These are phyloP conservation scores for Amphirosellinia nigrospora DNA, from an alignment of 495 filamentous ascomycete genomes.

Conservation along the genomic window DNA sequence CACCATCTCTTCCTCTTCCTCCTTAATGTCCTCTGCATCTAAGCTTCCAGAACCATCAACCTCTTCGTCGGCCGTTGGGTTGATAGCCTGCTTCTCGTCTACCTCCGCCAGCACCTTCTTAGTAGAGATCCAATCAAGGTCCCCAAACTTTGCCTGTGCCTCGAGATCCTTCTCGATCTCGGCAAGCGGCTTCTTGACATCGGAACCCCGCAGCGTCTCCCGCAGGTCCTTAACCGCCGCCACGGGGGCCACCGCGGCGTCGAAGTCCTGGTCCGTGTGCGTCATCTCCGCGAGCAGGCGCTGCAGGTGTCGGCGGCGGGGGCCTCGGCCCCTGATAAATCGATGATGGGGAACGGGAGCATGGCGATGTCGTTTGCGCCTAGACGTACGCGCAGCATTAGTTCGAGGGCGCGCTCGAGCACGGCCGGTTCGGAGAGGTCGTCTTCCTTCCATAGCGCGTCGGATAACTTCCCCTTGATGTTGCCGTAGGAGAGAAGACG, in stretches of 20 bases:
- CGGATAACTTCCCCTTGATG: not conserved
- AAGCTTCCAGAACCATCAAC: not conserved
- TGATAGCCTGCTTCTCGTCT: too few relatives aligned
- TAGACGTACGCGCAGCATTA: slow-evolving; percentile 35
- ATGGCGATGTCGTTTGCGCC: slow-evolving; percentile 30
- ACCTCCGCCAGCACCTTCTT: not conserved
- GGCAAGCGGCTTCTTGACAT: not conserved
- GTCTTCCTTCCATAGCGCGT: slow-evolving; percentile 14
- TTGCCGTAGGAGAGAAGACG: slow-evolving; percentile 31
- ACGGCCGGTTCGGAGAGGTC: slow-evolving; percentile 32
- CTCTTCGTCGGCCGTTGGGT: not conserved
- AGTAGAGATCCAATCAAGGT: not conserved
- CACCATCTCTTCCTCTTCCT: too few relatives aligned
- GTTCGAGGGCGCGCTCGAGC: slow-evolving; percentile 35
- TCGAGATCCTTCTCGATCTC: slow-evolving; percentile 16
- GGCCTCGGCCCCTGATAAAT: slow-evolving; percentile 23
- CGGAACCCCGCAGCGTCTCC: not conserved
- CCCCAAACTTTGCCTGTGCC: not conserved
- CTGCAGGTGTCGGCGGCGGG: slow-evolving; percentile 16
- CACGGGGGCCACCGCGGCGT: not conserved
- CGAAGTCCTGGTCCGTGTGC: slow-evolving; percentile 9
- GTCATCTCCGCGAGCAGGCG: slow-evolving; percentile 3
- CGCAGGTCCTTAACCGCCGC: not conserved
- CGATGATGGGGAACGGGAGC: slow-evolving; percentile 33
- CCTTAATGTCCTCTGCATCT: not conserved